phyloP scores from a whole-genome alignment of 2,329 filamentous ascomycete species.

The Pyricularia grisea region DNA sequence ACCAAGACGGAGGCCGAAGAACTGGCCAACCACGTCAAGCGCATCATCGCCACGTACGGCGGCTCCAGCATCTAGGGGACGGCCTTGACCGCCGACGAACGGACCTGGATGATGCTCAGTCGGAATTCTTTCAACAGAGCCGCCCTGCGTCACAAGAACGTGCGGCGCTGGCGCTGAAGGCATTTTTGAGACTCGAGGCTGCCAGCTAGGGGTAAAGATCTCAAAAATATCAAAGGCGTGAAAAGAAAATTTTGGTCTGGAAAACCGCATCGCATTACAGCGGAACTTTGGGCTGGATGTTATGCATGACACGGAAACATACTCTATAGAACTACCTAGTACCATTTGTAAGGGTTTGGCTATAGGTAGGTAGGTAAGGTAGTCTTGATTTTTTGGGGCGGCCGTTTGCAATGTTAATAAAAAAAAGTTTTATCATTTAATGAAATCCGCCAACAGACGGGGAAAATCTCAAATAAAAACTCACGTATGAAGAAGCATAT shows the following conservation, averaged over 20 bases:
- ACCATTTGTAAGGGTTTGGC: not conserved
- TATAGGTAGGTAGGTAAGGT: not conserved
- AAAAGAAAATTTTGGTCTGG: not conserved
- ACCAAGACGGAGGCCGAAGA: slow-evolving; percentile 86
- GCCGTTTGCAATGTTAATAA: not conserved
- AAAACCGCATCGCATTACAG: not conserved
- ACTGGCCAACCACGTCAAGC: slow-evolving; percentile 72
- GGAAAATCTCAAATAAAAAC: not conserved
- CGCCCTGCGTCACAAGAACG: not conserved
- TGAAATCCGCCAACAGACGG: not conserved
- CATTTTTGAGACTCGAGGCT: no score
- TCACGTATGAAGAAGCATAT: not conserved
- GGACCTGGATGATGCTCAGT: not conserved
- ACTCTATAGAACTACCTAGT: not conserved
- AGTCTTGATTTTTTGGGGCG: not conserved
- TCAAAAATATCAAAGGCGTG: not conserved
- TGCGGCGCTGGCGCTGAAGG: not conserved
- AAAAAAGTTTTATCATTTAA: not conserved
- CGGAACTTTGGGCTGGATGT: not conserved
- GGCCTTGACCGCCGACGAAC: not conserved
- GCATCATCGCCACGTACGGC: slow-evolving; percentile 58
- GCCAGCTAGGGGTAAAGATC: not conserved
- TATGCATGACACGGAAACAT: not conserved
- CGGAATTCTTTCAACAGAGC: not conserved
- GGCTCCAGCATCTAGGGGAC: slow-evolving; percentile 4